phyloP scores from a whole-genome alignment of 2,329 filamentous ascomycete genomes.

The Aspergillus clavatus region DNA sequence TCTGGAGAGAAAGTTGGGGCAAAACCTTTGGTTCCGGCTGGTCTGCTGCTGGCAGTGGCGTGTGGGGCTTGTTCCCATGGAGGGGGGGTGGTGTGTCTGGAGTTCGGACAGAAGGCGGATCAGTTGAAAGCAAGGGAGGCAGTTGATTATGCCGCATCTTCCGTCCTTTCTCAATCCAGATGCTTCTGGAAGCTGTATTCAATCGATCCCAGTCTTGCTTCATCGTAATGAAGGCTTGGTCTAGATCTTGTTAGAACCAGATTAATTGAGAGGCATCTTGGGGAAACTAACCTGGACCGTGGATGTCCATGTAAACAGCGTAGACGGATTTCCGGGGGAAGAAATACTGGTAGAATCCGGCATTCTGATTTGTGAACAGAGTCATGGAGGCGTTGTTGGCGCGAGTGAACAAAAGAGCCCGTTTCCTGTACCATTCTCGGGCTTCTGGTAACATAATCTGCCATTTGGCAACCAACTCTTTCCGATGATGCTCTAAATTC shows the following conservation, averaged over 20 bases:
- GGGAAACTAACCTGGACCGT: neutral
- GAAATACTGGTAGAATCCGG: neutral
- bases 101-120: neutral
- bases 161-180: neutral
- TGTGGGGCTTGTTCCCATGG: neutral
- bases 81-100: neutral
- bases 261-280: neutral
- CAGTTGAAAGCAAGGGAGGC: neutral
- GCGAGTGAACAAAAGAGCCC: neutral
- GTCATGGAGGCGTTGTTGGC: neutral
- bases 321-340: neutral
- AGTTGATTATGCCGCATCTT: neutral
- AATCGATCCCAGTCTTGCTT: neutral
- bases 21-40: neutral
- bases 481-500: neutral
- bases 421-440: neutral
- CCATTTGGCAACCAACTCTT: neutral
- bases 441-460: neutral
- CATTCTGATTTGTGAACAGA: neutral
- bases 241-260: neutral
- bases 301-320: neutral
- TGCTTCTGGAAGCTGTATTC: neutral
- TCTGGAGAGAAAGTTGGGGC: neutral
- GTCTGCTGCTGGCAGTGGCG: neutral
- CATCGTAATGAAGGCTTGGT: neutral